Percentiles rank a stretch among this genome's conserved stretches.
Conservation (phyloP, 257 asterid genomes). For the Nyctanthes arbortristis region DNA sequence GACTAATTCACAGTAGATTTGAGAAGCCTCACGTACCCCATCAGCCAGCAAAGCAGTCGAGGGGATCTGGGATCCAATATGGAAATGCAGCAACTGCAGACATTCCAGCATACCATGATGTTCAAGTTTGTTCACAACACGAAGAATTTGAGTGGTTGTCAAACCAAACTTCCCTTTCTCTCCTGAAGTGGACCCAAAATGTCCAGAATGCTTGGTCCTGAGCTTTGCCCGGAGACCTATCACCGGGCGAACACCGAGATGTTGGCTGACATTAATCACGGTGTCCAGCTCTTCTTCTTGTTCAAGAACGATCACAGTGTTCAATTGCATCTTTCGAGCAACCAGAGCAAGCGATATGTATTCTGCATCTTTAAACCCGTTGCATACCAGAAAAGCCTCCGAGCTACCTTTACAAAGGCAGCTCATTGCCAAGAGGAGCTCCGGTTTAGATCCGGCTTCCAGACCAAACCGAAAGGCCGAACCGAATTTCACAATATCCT, state of each 20-base stretch:
- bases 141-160: slow-evolving; percentile 76
- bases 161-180: slow-evolving; percentile 96
- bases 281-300: slow-evolving; percentile 87
- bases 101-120: slow-evolving; percentile 78
- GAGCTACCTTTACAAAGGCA: slow-evolving; percentile 76
- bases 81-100: slow-evolving; percentile 87
- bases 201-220: slow-evolving; percentile 90
- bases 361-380: slow-evolving; percentile 91
- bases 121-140: slow-evolving; percentile 71
- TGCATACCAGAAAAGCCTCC: slow-evolving; percentile 79
- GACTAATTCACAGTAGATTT: slow-evolving; percentile 75
- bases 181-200: slow-evolving; percentile 97
- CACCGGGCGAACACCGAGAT: slow-evolving; percentile 73
- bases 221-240: slow-evolving; percentile 90
- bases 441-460: slow-evolving; percentile 97
- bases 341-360: slow-evolving; percentile 81
- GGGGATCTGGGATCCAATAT: slow-evolving; percentile 97
- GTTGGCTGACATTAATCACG: slow-evolving; percentile 68
- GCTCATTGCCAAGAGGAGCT: slow-evolving; percentile 93
- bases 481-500: slow-evolving; percentile 89
- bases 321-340: slow-evolving; percentile 71
- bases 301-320: slow-evolving; percentile 86
- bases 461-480: slow-evolving; percentile 77
- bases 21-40: slow-evolving; percentile 91
- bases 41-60: slow-evolving; percentile 67